These are phyloP conservation scores for Acanthamoeba lenticulata DNA, from an alignment of 208 protist species.

Conservation along the genomic window DNA sequence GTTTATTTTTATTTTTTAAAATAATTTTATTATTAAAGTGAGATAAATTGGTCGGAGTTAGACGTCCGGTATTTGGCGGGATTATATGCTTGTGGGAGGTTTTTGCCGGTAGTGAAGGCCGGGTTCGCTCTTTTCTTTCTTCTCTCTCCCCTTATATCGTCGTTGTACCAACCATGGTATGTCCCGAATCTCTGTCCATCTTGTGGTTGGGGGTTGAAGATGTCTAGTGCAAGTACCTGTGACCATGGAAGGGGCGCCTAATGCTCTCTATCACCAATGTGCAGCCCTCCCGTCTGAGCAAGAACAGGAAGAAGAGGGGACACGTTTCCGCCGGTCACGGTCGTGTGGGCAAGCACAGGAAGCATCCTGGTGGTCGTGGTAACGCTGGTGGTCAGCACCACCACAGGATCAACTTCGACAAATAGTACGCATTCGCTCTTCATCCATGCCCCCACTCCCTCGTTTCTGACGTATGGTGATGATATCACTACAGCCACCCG, in stretches of 20 bases:
- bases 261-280: not conserved
- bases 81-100: not conserved
- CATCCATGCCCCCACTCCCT: not conserved
- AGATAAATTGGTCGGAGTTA: too few species aligned
- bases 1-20: not conserved
- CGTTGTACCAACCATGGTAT: constrained; percentile 6
- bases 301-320: constrained; percentile 83
- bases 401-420: constrained; percentile 99
- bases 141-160: constrained; percentile 27
- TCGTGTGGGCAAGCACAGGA: constrained; percentile 97
- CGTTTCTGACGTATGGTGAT: not conserved
- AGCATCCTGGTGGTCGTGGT: constrained; percentile 99
- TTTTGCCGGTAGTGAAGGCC: not conserved
- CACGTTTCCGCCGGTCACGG: constrained; percentile 82
- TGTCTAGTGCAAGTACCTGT: not conserved
- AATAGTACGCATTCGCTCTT: constrained; percentile 90
- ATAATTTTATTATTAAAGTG: not conserved
- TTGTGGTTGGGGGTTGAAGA: not conserved
- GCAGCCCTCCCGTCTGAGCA: constrained; percentile 78
- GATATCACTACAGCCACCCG: constrained; percentile 93
- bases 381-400: constrained; percentile 99
- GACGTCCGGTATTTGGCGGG: not conserved
- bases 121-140: not conserved
- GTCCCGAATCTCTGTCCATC: not conserved
- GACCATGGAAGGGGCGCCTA: too few species aligned